Base-by-base conservation (phyloP, 768 basidiomycete genomes). In the Suillus fuscotomentosus region DNA sequence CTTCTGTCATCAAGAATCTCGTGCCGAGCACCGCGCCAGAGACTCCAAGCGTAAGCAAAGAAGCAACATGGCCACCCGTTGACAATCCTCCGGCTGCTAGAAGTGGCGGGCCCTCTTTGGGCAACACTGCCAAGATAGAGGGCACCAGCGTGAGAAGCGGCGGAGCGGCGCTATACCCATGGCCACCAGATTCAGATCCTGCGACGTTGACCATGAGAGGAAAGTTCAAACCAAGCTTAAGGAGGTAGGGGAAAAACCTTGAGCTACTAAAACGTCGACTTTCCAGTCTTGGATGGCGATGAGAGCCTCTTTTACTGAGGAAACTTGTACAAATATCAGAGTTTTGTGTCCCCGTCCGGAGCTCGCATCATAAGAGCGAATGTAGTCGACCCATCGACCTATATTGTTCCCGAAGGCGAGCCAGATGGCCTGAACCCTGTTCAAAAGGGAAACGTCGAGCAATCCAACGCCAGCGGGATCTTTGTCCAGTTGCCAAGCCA, bases 141-240 rank as follows among this genome's bases (percentile, higher is more conserved):
- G 88, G 81, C 61, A 93, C 70, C 51, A 94, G 78, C 15, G 83
- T 84, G 62, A 87, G 74, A 61, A 90, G 79, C 1, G 92, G 86
- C 43, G 84, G 83, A 8, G 89, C 85, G 47, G 80, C 71, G 24
- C 76, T 67, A 55, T 81, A 76, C 8, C 90, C 91, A 75, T 94
- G 93, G 34, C 93, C 93, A 9, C 93, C 93, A 45, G 90, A 84
- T 76, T 95, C 93, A 63, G 81, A 85, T 5, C 92, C 92, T 94
- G 70, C 31, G 42, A 62, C 20, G 36, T 38, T 10, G 36, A 10
- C 60, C 50, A 41, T 57, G 24, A 56, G 63, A 47, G 65, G 63
- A 63, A 60, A 42, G 41, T 60, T 38, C 17, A 50, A 45, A 31
- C 42, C 31, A 36, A 36, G 36, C 47, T 6, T 41, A 53, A 63